Conservation (phyloP, 441 rosid species). For the Hura crepitans region DNA sequence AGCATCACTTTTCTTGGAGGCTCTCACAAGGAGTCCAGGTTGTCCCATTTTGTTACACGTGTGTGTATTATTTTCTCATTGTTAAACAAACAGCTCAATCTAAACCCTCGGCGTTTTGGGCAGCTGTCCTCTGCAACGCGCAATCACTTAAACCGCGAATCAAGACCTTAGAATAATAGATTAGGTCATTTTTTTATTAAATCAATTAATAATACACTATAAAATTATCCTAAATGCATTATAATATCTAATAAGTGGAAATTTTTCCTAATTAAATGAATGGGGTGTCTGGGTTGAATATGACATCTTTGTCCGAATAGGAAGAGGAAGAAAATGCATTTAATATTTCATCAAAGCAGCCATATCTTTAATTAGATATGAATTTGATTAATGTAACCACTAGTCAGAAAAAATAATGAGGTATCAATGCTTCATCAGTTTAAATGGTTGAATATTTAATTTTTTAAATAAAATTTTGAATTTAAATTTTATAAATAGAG, state of each 20-base stretch:
- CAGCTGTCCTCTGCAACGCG: background rate
- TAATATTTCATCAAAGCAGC: constrained; percentile 3
- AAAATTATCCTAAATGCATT: too few species aligned
- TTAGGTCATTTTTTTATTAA: too few species aligned
- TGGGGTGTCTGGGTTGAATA: background rate
- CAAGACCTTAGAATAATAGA: too few species aligned
- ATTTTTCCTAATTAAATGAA: too few species aligned
- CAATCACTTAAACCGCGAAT: background rate
- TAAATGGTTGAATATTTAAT: background rate
- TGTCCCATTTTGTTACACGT: constrained; percentile 26
- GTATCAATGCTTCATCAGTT: too few species aligned
- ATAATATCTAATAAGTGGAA: too few species aligned
- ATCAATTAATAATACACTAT: too few species aligned
- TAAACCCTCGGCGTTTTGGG: background rate
- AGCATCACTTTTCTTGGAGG: background rate
- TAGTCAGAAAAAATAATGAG: background rate
- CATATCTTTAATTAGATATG: constrained; percentile 7
- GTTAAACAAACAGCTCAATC: background rate
- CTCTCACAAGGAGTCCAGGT: constrained; percentile 9
- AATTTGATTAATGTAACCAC: constrained; percentile 8
- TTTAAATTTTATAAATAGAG: too few species aligned
- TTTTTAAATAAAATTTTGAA: constrained; percentile 9
- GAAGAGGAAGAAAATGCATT: background rate
- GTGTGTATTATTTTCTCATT: background rate
- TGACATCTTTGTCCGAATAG: constrained; percentile 4